Evolutionary conservation across 2,329 filamentous ascomycete species (phyloP).

Genomic region (Aspergillus quadrilineatus): DNA sequence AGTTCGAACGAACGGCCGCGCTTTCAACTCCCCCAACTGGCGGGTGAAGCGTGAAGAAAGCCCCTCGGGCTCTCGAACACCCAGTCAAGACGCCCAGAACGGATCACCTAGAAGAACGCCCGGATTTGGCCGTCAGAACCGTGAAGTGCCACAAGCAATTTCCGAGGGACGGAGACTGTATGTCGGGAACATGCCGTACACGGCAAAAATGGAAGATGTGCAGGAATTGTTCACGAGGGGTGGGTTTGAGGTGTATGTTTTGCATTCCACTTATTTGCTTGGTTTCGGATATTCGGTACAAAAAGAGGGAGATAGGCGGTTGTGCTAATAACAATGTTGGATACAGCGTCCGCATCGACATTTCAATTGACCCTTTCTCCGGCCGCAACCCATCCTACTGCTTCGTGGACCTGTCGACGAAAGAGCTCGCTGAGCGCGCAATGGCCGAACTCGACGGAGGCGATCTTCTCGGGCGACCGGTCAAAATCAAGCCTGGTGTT

Average conservation of each 20-base stretch:
- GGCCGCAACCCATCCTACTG: slow-evolving; percentile 71
- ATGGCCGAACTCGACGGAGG: slow-evolving; percentile 58
- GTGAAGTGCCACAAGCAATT: slow-evolving; percentile 38
- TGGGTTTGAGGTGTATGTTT: slow-evolving; percentile 36
- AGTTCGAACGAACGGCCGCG: slow-evolving; percentile 37
- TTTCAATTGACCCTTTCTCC: slow-evolving; percentile 67
- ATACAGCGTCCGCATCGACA: slow-evolving; percentile 59
- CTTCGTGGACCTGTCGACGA: slow-evolving; percentile 65
- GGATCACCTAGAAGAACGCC: slow-evolving; percentile 29
- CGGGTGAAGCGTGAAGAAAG: slow-evolving; percentile 41
- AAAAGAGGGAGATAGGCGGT: neutral
- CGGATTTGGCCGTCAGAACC: slow-evolving; percentile 31
- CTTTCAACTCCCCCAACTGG: slow-evolving; percentile 44
- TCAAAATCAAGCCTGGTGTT: slow-evolving; percentile 66
- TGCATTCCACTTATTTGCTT: neutral
- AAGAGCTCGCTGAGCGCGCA: slow-evolving; percentile 57
- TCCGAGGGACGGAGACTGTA: slow-evolving; percentile 50
- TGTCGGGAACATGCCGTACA: slow-evolving; percentile 57
- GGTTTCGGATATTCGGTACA: neutral
- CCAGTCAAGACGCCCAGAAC: slow-evolving; percentile 24
- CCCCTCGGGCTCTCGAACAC: slow-evolving; percentile 26
- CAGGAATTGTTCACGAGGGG: slow-evolving; percentile 48
- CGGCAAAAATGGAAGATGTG: slow-evolving; percentile 53
- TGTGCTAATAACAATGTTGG: neutral
- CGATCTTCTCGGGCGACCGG: slow-evolving; percentile 56